Percentiles rank a stretch among this genome's conserved stretches.
phyloP scores from a whole-genome alignment of 768 basidiomycete species.

The Dioszegia hungarica region DNA sequence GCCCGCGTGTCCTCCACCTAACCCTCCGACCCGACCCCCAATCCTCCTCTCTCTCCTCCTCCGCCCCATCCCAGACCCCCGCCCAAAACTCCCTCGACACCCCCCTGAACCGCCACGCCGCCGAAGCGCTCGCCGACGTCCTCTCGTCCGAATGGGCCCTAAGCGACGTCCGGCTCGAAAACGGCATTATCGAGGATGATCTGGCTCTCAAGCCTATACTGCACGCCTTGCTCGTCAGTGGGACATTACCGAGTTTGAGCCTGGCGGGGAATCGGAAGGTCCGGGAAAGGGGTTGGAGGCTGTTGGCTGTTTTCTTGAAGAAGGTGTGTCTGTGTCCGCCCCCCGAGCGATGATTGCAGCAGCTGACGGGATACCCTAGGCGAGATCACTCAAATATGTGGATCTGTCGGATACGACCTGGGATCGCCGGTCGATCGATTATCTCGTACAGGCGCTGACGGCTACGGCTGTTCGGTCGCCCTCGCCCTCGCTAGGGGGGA shows the following conservation, averaged over 20 bases:
- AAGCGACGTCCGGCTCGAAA: slow-evolving; percentile 73
- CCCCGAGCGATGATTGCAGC: neutral
- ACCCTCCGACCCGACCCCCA: slow-evolving; percentile 13
- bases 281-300: slow-evolving; percentile 67
- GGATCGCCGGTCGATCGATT: slow-evolving; percentile 80
- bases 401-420: slow-evolving; percentile 81
- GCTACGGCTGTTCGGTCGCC: slow-evolving; percentile 29
- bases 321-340: slow-evolving; percentile 54
- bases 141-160: slow-evolving; percentile 91
- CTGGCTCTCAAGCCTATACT: slow-evolving; percentile 77
- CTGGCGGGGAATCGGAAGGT: slow-evolving; percentile 81
- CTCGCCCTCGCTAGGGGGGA: no score
- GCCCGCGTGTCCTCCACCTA: slow-evolving; percentile 24
- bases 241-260: slow-evolving; percentile 72
- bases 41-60: slow-evolving; percentile 30
- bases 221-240: slow-evolving; percentile 80
- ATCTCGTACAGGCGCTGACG: slow-evolving; percentile 65
- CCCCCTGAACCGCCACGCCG: slow-evolving; percentile 60
- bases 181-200: slow-evolving; percentile 79
- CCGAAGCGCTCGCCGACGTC: slow-evolving; percentile 81
- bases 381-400: slow-evolving; percentile 72
- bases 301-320: slow-evolving; percentile 72
- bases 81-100: slow-evolving; percentile 62
- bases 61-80: no score
- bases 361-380: slow-evolving; percentile 54